A percentile compares a stretch with the other conserved stretches of the same genome.
Conservation (phyloP, 768 basidiomycete species). For the Russula brevipes region DNA sequence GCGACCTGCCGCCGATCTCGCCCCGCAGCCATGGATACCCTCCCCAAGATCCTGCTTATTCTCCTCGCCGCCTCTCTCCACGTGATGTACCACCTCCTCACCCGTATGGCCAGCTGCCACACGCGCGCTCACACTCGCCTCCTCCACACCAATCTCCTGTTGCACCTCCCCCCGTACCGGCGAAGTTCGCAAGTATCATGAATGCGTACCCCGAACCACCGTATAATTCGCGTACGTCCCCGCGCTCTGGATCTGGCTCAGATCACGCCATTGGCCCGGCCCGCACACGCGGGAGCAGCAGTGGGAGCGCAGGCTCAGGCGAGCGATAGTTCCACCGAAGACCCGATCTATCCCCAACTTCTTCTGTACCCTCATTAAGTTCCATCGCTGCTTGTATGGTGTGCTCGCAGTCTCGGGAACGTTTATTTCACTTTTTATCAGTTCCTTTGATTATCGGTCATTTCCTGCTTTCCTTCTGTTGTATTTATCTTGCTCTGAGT, state of each 20-base stretch:
- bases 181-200: constrained; percentile 66
- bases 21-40: constrained; percentile 19
- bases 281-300: constrained; percentile 17
- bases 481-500: constrained; percentile 8
- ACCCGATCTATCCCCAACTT: background rate
- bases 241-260: constrained; percentile 30
- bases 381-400: background rate
- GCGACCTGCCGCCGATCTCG: constrained; percentile 19
- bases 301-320: constrained; percentile 21
- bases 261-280: constrained; percentile 30
- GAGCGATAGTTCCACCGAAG: constrained; percentile 6
- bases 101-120: constrained; percentile 1
- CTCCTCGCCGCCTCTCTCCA: constrained; percentile 16
- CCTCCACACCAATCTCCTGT: constrained; percentile 29
- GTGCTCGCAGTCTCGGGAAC: background rate
- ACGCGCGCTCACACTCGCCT: constrained; percentile 28
- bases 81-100: constrained; percentile 17
- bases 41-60: constrained; percentile 14
- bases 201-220: constrained; percentile 52
- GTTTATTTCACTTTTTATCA: background rate
- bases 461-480: background rate
- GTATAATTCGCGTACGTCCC: constrained; percentile 25
- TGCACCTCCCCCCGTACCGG: constrained; percentile 37
- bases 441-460: background rate
- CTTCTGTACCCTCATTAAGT: background rate